These are phyloP conservation scores for Acorus gramineus DNA, from an alignment of 106 monocot genomes.

Conservation along the genomic window DNA sequence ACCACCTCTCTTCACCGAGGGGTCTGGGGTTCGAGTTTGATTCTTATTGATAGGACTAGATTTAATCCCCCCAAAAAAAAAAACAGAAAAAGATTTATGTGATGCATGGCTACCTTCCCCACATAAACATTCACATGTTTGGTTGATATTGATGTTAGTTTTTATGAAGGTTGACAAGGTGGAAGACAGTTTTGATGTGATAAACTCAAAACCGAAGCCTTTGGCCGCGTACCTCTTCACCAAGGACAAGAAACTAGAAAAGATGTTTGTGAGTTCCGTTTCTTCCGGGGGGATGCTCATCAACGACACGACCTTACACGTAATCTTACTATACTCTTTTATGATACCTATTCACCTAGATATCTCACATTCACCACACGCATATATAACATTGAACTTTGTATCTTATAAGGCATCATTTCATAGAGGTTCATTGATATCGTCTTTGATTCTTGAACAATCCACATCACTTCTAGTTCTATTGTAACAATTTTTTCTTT, in stretches of 20 bases:
- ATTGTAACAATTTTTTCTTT: background rate
- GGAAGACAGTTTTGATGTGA: slow-evolving; percentile 46
- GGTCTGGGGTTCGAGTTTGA: too few relatives aligned
- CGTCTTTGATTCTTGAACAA: too few relatives aligned
- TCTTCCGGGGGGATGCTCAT: slow-evolving; percentile 66
- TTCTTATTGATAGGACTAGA: too few relatives aligned
- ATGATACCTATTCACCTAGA: slow-evolving; percentile 4
- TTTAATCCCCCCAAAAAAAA: too few relatives aligned
- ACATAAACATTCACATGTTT: background rate
- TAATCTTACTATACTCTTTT: slow-evolving; percentile 10
- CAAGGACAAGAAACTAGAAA: slow-evolving; percentile 49
- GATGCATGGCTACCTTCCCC: too few relatives aligned
- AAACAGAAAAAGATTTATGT: too few relatives aligned
- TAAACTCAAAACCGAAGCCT: slow-evolving; percentile 48
- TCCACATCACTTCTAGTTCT: too few relatives aligned
- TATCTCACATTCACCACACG: background rate
- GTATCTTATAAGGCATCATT: too few relatives aligned
- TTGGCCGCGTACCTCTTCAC: slow-evolving; percentile 74
- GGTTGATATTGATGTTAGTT: background rate
- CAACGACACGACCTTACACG: slow-evolving; percentile 53
- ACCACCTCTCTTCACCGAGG: too few relatives aligned
- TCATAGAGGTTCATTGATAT: too few relatives aligned
- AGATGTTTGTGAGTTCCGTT: slow-evolving; percentile 33
- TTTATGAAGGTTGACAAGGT: slow-evolving; percentile 43
- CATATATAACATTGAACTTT: too few relatives aligned